Conservation (phyloP, 345 rosid genomes). For the Conringia planisiliqua region DNA sequence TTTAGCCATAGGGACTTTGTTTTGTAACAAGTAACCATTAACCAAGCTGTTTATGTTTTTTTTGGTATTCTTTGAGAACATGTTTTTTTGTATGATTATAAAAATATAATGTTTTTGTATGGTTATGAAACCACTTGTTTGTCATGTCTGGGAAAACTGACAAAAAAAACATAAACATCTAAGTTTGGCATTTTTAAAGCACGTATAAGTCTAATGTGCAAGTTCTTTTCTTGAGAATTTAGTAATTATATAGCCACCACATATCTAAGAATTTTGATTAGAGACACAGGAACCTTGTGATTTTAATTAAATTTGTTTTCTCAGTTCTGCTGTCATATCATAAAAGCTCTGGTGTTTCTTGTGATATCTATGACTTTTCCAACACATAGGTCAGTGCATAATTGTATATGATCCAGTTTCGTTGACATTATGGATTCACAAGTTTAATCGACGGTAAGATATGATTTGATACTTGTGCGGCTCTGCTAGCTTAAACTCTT, state of each 20-base stretch:
- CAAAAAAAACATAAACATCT: background rate
- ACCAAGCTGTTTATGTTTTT: background rate
- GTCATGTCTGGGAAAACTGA: background rate
- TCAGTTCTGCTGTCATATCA: background rate
- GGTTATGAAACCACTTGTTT: background rate
- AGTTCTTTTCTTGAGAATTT: background rate
- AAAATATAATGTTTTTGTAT: background rate
- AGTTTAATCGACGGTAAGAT: background rate
- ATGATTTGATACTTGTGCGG: constrained; percentile 11
- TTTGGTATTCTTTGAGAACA: background rate
- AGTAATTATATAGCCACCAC: background rate
- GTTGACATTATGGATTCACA: constrained; percentile 20
- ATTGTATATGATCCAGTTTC: background rate
- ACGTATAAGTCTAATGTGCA: background rate
- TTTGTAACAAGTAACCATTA: background rate
- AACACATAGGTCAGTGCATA: background rate
- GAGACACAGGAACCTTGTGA: background rate
- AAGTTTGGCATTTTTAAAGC: background rate
- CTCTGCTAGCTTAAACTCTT: background rate
- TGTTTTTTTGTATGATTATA: too few species aligned
- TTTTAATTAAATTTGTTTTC: background rate
- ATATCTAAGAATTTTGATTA: background rate
- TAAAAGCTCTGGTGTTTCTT: background rate
- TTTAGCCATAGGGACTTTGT: background rate
- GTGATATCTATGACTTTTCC: background rate